Evolutionary conservation across 441 rosid species (phyloP).

Genomic region (Gossypium aridum): DNA sequence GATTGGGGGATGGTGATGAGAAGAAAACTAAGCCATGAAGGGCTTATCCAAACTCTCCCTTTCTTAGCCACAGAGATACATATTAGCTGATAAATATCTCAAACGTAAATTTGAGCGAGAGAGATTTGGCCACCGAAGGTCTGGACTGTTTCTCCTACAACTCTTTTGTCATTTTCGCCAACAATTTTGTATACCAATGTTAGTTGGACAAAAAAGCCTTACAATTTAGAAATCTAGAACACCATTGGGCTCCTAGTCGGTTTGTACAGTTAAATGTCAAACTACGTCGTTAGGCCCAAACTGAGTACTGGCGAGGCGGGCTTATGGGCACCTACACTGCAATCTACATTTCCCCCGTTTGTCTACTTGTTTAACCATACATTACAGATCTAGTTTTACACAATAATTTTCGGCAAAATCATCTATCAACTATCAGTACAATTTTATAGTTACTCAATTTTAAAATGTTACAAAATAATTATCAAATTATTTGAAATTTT

Average conservation of each 20-base stretch:
- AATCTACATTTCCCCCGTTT: background rate
- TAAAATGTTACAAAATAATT: too few relatives aligned
- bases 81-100: background rate
- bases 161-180: background rate
- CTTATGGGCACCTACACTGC: background rate
- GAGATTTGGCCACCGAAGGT: background rate
- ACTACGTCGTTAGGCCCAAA: background rate
- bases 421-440: too few relatives aligned
- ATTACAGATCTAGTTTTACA: too few relatives aligned
- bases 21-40: conserved; percentile 30
- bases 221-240: background rate
- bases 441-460: too few relatives aligned
- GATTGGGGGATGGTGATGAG: background rate
- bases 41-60: conserved; percentile 30
- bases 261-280: too few relatives aligned
- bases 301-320: background rate
- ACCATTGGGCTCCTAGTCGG: background rate
- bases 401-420: too few relatives aligned
- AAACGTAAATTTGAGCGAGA: background rate
- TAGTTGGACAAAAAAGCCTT: background rate
- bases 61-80: conserved; percentile 30
- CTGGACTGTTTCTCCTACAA: background rate
- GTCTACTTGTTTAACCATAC: too few relatives aligned
- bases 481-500: too few relatives aligned
- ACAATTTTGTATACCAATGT: background rate